Conservation (phyloP, 257 asterid genomes). For the Ligustrum vulgare region DNA sequence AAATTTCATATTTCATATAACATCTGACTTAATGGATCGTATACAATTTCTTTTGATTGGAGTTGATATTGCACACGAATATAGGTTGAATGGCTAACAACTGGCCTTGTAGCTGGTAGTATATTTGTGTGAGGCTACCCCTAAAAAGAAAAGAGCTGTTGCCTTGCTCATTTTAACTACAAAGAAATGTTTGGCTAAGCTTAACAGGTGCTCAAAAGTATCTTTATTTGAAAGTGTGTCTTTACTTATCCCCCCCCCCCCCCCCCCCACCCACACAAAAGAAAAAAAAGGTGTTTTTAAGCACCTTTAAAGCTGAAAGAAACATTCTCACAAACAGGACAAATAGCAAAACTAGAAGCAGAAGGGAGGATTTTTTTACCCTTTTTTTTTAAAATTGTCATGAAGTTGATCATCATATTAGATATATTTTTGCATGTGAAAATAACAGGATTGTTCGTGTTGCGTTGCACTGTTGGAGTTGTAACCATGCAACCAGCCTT, state of each 20-base stretch:
- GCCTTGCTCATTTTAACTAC: not conserved
- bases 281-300: too few relatives aligned
- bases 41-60: not conserved
- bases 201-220: too few relatives aligned
- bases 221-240: too few relatives aligned
- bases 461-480: not conserved
- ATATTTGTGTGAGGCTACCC: too few relatives aligned
- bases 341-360: not conserved
- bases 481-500: conserved; percentile 10
- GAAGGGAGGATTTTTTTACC: not conserved
- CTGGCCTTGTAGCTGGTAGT: not conserved
- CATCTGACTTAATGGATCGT: not conserved
- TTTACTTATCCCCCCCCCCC: too few relatives aligned
- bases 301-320: too few relatives aligned
- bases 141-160: not conserved
- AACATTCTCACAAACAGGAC: not conserved
- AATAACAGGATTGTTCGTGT: too few relatives aligned
- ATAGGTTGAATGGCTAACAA: too few relatives aligned
- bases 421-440: not conserved
- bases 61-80: too few relatives aligned
- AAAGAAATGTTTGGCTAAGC: too few relatives aligned
- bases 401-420: not conserved
- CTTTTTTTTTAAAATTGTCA: not conserved
- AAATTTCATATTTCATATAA: too few relatives aligned
- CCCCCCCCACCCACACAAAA: too few relatives aligned